phyloP scores from a whole-genome alignment of 2,329 filamentous ascomycete genomes.

The Arthrocladium fulminans region DNA sequence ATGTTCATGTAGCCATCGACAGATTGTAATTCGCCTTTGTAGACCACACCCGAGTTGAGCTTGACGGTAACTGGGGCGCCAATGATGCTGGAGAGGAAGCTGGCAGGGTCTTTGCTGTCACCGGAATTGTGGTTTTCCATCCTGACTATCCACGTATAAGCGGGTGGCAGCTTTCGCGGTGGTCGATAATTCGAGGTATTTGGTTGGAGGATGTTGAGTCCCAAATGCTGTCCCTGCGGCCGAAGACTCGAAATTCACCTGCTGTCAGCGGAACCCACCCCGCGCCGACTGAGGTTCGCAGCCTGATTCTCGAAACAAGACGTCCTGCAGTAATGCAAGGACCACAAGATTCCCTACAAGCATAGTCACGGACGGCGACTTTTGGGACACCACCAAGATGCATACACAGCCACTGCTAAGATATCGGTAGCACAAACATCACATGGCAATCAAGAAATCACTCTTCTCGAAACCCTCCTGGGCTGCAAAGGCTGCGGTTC shows the following conservation, averaged over 20 bases:
- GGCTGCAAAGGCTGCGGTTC: constrained; percentile 25
- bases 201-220: no score
- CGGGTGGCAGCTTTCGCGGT: neutral
- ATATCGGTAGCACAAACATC: neutral
- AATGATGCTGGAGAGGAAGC: constrained; percentile 89
- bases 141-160: no score
- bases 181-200: neutral
- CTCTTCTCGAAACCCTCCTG: constrained; percentile 50
- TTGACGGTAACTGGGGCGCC: constrained; percentile 91
- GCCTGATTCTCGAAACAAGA: no score
- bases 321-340: no score
- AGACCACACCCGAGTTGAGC: constrained; percentile 95
- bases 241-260: no score
- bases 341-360: no score
- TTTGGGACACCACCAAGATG: no score
- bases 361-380: no score
- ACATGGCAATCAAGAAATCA: constrained; percentile 29
- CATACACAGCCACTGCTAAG: neutral
- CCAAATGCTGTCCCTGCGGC: no score
- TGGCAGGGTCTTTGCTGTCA: constrained; percentile 74
- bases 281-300: no score
- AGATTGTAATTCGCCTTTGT: constrained; percentile 93
- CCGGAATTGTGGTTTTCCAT: constrained; percentile 19
- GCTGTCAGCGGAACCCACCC: no score
- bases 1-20: constrained; percentile 99